Evolutionary conservation across 2,329 filamentous ascomycete species (phyloP), one percentile per base, ranked within the genome.

Genomic region (Colletotrichum graminicola): DNA sequence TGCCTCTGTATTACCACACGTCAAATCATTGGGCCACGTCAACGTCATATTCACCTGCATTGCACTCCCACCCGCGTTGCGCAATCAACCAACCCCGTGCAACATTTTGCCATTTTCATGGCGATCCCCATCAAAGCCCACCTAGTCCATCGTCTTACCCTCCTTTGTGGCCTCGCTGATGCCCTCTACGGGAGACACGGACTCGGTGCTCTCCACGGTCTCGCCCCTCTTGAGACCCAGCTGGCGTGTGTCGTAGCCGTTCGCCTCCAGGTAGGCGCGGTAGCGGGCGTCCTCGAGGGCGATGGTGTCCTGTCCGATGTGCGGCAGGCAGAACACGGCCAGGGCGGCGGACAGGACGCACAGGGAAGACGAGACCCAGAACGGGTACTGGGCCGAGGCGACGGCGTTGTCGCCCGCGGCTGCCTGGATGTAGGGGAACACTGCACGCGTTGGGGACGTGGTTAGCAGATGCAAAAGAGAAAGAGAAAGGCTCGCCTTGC

Each of bases 281-380:
- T 97, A 98, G 54, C 88, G 87, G 11, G 84, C 78, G 77, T 98
- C 94, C 80, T 98, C 95, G 21, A 87, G 77, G 0, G 91, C 88
- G 73, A 98, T 97, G 0, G 94, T 97, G 76, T 97, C 92, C 82
- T 97, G 88, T n/a, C 90, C 90, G 72, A 98, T 92, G 59, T 93
- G 83, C 0, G 95, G 95, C 61, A 97, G 80, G 69, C 88, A 87
- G 76, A 94, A 88, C 11, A 92, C 83, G 1, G 84, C 76, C 14
- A 84, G 79, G 6, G 73, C 81, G 0, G 93, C 94, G 2, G 90
- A 91, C 60, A 97, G 84, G n/a, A 97, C 81, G 75, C 93, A 96
- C 66, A 97, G 81, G 32, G 88, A 85, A 49, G 91, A 92, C 2
- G 91, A 91, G n/a, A 98, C 93, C 80, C 91, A 97, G 83, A 97